Base-by-base conservation (phyloP, 1,139 yeast species). In the Candida buenavistaensis region DNA sequence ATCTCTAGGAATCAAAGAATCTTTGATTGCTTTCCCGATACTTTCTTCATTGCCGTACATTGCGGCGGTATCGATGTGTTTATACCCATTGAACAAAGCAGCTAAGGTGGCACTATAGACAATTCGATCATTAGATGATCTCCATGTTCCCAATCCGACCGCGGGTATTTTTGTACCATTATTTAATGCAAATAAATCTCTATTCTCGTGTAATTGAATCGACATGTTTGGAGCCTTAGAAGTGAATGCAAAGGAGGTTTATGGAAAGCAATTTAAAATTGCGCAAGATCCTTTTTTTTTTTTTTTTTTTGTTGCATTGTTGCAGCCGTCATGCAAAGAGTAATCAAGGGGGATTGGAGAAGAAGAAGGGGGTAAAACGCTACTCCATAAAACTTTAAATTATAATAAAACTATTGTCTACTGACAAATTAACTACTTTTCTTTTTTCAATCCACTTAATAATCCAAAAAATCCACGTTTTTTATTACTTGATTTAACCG, bases 71-170 rank as follows among this genome's bases (percentile, higher is more conserved):
- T 86, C 95, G 43, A 86, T 82, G 62, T 85, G 95, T 47, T 80
- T 73, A 60, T 84, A 84, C 12, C 95, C 95, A 19, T 71, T 64
- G 48, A 76, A 68, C 45, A 87, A 61, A 1, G 95, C 95, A 24
- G 69, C 57, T 39, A 74, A 60, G 19, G 79, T 84, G 13, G 92
- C 75, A 16, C 68, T 60, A 51, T 78, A 75, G n/a, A 74, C 80
- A 39, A 78, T 86, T 35, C 75, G 78, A 27, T 72, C 69, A 19
- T 72, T 71, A 14, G 75, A 59, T 11, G 88, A 73, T 55, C 73
- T 72, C 88, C 89, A 85, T n/a, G 95, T 85, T 26, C 95, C 94
- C 29, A 84, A 68, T 2, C 89, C 94, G 39, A 85, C 57, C 16
- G 72, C 79, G 15, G 94, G 95, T 47, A 85, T 82, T 26, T 56